These are phyloP conservation scores for Elsinoe fawcettii DNA, from an alignment of 2,329 filamentous ascomycete genomes.

Conservation along the genomic window DNA sequence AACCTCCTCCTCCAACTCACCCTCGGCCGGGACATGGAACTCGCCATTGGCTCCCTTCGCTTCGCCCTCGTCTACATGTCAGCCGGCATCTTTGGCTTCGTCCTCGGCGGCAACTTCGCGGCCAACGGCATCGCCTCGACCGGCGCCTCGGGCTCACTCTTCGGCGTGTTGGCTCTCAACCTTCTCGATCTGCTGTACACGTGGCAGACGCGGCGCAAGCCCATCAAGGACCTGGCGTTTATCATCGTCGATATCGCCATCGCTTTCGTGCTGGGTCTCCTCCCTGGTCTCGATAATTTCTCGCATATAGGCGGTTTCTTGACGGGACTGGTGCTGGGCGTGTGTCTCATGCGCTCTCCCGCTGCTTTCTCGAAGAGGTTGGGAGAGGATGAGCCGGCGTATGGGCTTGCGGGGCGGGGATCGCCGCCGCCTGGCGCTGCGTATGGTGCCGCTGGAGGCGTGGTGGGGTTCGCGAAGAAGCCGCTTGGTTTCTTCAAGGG, in stretches of 20 bases:
- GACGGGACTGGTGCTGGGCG: slow-evolving; percentile 79
- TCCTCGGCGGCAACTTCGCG: slow-evolving; percentile 90
- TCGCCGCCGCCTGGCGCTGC: slow-evolving; percentile 11
- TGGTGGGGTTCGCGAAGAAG: slow-evolving; percentile 41
- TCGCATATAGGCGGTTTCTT: slow-evolving; percentile 93
- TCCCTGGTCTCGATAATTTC: slow-evolving; percentile 94
- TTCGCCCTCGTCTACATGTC: slow-evolving; percentile 86
- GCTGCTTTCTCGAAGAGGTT: slow-evolving; percentile 68
- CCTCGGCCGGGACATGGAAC: slow-evolving; percentile 86
- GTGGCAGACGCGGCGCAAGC: slow-evolving; percentile 71
- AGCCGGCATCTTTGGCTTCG: slow-evolving; percentile 90
- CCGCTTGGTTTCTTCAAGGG: slow-evolving; percentile 77
- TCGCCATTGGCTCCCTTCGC: slow-evolving; percentile 76
- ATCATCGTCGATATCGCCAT: slow-evolving; percentile 79
- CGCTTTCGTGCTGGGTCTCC: slow-evolving; percentile 81
- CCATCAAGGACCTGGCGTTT: slow-evolving; percentile 77
- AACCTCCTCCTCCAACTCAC: slow-evolving; percentile 89
- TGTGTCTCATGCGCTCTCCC: slow-evolving; percentile 83
- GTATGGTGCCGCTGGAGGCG: slow-evolving; percentile 18
- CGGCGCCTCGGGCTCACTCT: slow-evolving; percentile 82
- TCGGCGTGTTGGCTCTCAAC: slow-evolving; percentile 82
- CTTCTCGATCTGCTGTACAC: slow-evolving; percentile 88
- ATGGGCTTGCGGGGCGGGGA: slow-evolving; percentile 55
- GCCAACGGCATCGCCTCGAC: slow-evolving; percentile 69
- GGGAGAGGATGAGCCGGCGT: slow-evolving; percentile 60